These are phyloP conservation scores for Ophiostoma novo-ulmi DNA, from an alignment of 2,329 filamentous ascomycete species.

Conservation along the genomic window DNA sequence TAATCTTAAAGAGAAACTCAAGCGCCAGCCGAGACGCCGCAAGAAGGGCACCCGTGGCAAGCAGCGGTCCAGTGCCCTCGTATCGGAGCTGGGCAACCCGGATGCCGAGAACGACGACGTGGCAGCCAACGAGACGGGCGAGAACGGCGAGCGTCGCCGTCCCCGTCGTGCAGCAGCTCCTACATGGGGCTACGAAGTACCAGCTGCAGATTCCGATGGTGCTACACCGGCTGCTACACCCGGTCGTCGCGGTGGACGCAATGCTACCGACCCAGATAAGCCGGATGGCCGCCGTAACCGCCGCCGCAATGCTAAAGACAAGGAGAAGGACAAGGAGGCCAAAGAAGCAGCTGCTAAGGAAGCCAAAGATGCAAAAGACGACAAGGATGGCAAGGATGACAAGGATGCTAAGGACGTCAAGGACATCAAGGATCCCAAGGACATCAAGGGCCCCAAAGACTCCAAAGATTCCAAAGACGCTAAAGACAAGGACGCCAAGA, in stretches of 20 bases:
- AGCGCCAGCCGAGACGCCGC: slow-evolving; percentile 56
- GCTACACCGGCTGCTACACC: slow-evolving; percentile 55
- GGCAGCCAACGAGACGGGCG: slow-evolving; percentile 44
- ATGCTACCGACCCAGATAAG: slow-evolving; percentile 22
- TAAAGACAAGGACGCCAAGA: slow-evolving; percentile 26
- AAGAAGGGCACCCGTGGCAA: slow-evolving; percentile 54
- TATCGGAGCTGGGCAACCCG: slow-evolving; percentile 59
- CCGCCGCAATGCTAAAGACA: slow-evolving; percentile 39
- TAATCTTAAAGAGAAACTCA: slow-evolving; percentile 71
- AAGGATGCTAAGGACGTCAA: slow-evolving; percentile 31
- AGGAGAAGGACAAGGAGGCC: slow-evolving; percentile 37
- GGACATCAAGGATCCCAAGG: slow-evolving; percentile 16
- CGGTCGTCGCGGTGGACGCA: slow-evolving; percentile 44
- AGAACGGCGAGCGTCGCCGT: slow-evolving; percentile 56
- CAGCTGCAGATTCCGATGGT: slow-evolving; percentile 52
- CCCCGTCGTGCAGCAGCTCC: slow-evolving; percentile 64
- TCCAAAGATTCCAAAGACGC: slow-evolving; percentile 26
- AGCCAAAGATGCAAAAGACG: slow-evolving; percentile 25
- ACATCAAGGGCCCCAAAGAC: slow-evolving; percentile 33
- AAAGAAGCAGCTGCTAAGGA: slow-evolving; percentile 23
- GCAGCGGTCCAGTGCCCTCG: slow-evolving; percentile 58
- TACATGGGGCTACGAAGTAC: slow-evolving; percentile 60
- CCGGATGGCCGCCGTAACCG: slow-evolving; percentile 34
- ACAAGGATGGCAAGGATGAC: slow-evolving; percentile 34
- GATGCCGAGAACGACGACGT: slow-evolving; percentile 54